Evolutionary conservation across 345 rosid genomes (phyloP).

Genomic region (Abelmoschus esculentus): DNA sequence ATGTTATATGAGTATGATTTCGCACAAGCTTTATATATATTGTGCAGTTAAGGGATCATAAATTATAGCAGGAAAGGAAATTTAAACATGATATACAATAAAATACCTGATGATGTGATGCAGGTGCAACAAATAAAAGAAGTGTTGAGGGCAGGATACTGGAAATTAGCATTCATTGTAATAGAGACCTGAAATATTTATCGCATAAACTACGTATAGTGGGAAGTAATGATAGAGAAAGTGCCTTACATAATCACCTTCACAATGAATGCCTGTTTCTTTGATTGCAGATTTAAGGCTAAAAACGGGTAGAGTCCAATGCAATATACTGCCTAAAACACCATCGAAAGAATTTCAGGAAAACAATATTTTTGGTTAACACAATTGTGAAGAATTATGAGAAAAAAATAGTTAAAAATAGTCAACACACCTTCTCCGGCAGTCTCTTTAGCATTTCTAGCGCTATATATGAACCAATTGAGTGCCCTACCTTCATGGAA

Average conservation of each 20-base stretch:
- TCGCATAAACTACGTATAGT: neutral
- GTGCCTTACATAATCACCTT: conserved; percentile 48
- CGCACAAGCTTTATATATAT: neutral
- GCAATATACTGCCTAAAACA: conserved; percentile 41
- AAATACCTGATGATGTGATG: neutral
- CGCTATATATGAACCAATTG: conserved; percentile 70
- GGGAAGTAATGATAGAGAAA: neutral
- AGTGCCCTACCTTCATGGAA: conserved; percentile 68
- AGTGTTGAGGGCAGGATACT: neutral
- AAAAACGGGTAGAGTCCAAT: conserved; percentile 78
- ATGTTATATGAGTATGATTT: neutral
- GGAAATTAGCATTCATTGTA: neutral
- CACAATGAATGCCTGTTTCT: conserved; percentile 39
- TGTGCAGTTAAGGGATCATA: neutral
- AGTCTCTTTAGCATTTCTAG: conserved; percentile 48
- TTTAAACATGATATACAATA: neutral
- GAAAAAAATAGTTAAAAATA: conserved; percentile 6
- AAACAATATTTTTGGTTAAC: neutral
- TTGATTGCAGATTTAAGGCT: conserved; percentile 48
- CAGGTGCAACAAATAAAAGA: neutral
- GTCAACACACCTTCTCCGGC: conserved; percentile 42
- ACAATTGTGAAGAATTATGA: neutral
- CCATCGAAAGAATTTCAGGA: conserved; percentile 2
- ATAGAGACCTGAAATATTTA: neutral
- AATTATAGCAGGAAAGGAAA: neutral